A percentile compares a stretch with the other conserved stretches of the same genome.
These are phyloP conservation scores for Grammothele lineata DNA, from an alignment of 768 basidiomycete species.

Conservation along the genomic window DNA sequence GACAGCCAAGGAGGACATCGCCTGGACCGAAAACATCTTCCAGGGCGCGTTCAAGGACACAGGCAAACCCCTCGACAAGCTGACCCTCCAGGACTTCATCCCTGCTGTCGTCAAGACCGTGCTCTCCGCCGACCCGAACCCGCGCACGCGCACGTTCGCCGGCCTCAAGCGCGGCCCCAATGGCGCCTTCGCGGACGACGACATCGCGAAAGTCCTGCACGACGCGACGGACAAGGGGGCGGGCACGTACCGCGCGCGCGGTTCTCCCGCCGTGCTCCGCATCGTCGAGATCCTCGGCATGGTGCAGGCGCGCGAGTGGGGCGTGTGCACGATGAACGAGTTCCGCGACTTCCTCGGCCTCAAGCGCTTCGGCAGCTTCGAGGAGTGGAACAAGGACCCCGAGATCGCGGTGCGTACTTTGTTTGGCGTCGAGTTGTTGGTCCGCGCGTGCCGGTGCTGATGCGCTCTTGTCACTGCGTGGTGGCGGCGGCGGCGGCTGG, in stretches of 20 bases:
- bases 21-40: slow-evolving; percentile 31
- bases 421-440: too few species aligned
- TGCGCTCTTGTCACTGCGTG: slow-evolving; percentile 1
- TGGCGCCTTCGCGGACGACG: slow-evolving; percentile 49
- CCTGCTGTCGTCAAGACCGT: slow-evolving; percentile 13
- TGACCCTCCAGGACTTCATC: slow-evolving; percentile 20
- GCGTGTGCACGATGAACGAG: slow-evolving; percentile 51
- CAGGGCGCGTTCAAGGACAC: slow-evolving; percentile 18
- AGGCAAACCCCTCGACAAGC: slow-evolving; percentile 22
- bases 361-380: slow-evolving; percentile 58
- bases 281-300: slow-evolving; percentile 57
- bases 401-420: slow-evolving; percentile 44
- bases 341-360: slow-evolving; percentile 70
- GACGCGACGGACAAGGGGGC: slow-evolving; percentile 43
- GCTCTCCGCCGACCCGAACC: slow-evolving; percentile 17
- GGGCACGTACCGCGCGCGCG: slow-evolving; percentile 43
- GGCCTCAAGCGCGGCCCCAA: slow-evolving; percentile 30
- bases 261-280: slow-evolving; percentile 42
- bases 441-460: neutral
- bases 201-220: slow-evolving; percentile 39
- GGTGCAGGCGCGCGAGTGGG: slow-evolving; percentile 50
- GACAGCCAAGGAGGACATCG: slow-evolving; percentile 27
- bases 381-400: slow-evolving; percentile 68
- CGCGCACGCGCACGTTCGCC: slow-evolving; percentile 27
- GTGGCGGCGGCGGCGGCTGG: too few species aligned